A percentile compares a stretch with the other conserved stretches of the same genome.
Evolutionary conservation across 2,329 filamentous ascomycete genomes (phyloP).

Genomic region (Geosmithia putterillii): DNA sequence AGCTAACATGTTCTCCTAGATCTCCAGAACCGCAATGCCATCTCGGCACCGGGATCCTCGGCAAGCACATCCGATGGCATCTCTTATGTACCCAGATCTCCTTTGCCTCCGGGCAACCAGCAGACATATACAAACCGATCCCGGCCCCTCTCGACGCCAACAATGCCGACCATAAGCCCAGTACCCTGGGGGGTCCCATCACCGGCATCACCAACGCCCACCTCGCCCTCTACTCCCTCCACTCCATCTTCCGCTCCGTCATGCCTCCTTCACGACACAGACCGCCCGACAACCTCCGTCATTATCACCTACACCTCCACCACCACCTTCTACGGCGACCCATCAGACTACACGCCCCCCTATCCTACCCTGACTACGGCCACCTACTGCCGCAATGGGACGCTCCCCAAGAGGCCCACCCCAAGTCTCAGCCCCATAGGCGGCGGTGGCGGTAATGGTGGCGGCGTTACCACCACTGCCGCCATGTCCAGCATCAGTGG

Average conservation of each 20-base stretch:
- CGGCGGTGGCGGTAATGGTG: neutral
- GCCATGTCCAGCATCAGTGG: neutral
- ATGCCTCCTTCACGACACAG: conserved; percentile 18
- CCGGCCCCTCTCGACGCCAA: neutral
- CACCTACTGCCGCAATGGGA: conserved; percentile 16
- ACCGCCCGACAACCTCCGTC: conserved; percentile 23
- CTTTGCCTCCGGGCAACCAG: neutral
- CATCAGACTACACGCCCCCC: conserved; percentile 31
- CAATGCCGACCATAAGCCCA: neutral
- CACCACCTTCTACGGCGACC: conserved; percentile 33
- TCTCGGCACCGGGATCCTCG: neutral
- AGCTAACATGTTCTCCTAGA: neutral
- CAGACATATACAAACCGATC: neutral
- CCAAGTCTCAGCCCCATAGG: neutral
- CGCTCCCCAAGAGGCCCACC: conserved; percentile 2
- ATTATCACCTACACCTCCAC: conserved; percentile 36
- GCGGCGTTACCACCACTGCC: neutral
- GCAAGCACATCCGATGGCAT: neutral
- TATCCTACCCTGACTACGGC: conserved; percentile 27
- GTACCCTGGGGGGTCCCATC: neutral
- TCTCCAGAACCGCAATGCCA: neutral
- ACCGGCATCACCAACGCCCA: too few relatives aligned
- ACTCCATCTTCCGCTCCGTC: conserved; percentile 1
- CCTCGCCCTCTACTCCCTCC: too few relatives aligned
- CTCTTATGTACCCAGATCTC: neutral